Evolutionary conservation across 371 early-diverging fungal species (phyloP), one percentile per base, ranked within the genome.

Genomic region (Mortierella sp.): DNA sequence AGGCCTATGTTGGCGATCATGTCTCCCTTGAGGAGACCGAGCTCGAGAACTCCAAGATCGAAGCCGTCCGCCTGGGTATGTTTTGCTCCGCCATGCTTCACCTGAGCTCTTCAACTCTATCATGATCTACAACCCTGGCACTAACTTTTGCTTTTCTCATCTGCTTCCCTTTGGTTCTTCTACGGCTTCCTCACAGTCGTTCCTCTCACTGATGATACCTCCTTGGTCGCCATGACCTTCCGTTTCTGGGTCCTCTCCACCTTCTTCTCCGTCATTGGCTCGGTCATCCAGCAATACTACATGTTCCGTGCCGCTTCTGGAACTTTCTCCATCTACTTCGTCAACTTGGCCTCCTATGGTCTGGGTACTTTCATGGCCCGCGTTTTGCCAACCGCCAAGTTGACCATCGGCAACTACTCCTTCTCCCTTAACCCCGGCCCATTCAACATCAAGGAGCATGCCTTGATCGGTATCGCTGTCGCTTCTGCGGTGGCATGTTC

Each of bases 161-260:
- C 31, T 16, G 6, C 7, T 48, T 31, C 16, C 24, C 41, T 14
- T n/a, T n/a, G n/a, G n/a, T 19, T n/a, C n/a, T n/a, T n/a, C n/a
- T n/a, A n/a, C n/a, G n/a, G n/a, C n/a, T n/a, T n/a, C n/a, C 47
- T 47, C 2, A 55, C 52, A 72, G 72, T 37, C 31, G 89, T 92
- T 0, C 87, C 90, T 71, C 88, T 88, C 65, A 89, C 72, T 26
- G 93, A 92, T 43, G 88, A 91, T 71, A 85, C 91, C 2, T 76
- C 89, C 1, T 76, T 91, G 52, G 92, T 93, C 1, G 87, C 89
- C 8, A 84, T 93, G 64, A 94, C 95, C 31, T 90, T 93, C 63
- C 88, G 94, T 53, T 88, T 93, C n/a, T 89, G 91, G 88, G 73
- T 92, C 9, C 82, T 94, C 72, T 94, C 92, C 1, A 74, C 91